Evolutionary conservation across 148 eudicot species (phyloP), one percentile per base, ranked within the genome.

Genomic region (Fallopia convolvulus): DNA sequence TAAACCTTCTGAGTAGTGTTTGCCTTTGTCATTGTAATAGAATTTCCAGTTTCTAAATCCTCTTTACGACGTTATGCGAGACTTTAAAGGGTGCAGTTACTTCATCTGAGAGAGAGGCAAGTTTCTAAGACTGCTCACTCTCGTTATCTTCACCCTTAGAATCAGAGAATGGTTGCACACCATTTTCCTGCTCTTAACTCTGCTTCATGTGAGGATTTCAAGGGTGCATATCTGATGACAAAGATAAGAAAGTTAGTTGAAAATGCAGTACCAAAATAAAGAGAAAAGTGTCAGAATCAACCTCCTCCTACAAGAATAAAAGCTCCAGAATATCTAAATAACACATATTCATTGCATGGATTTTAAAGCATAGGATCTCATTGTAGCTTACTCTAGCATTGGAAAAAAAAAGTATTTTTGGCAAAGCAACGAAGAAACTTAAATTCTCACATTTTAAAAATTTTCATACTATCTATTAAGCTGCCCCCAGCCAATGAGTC

Each of bases 181-280:
- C 44, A 7, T 68, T 68, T 68, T 68, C 72, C 44, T 68, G 72
- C 72, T 68, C 44, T 8, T n/a, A n/a, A 14, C 10, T 11, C 72
- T 36, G 44, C 20, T 68, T 65, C 71, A 65, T 65, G 71, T 1
- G 42, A 65, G 71, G 71, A n/a, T 65, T 68, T 21, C 21, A 68
- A 36, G 21, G 44, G 36, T 68, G 72, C 18, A 6, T 68, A 8
- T 14, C 72, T 68, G 72, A 36, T 18, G 36, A 4, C 44, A 68
- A 33, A 14, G 42, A 68, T 36, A 68, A n/a, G 39, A 7, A 36
- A 15, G 46, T n/a, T n/a, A n/a, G n/a, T 68, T 36, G 44, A 61
- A n/a, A 61, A 33, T 15, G 44, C 44, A 68, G 21, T 17, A 13
- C 11, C 46, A 68, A 68, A 36, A 17, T 17, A 20, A 36, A 33